Evolutionary conservation across 192 early-diverging fungal species (phyloP), one percentile per base, ranked within the genome.

Genomic region (Lobosporangium transversale): DNA sequence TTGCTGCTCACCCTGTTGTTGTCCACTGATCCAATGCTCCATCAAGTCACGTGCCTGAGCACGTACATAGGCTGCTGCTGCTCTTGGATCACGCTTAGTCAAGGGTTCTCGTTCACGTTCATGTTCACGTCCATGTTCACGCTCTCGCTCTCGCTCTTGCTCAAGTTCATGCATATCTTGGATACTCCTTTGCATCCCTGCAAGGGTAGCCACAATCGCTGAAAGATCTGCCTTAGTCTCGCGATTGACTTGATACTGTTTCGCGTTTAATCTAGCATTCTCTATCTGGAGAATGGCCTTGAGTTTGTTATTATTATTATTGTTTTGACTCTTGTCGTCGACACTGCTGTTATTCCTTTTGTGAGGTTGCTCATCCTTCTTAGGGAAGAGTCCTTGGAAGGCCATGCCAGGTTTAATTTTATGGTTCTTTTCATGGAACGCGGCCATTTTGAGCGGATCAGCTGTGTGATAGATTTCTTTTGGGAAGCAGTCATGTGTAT

Each of bases 381-480:
- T 45, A 27, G 37, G 15, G 42, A 58, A 21, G 1, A 45, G 15
- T 1, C 45, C 40, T 21, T 58, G 42, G 56, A 58, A 58, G 11
- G 26, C 24, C 21, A 26, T 50, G 24, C 23, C 24, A 24, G 23
- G 12, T 17, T 50, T 26, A 17, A 42, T 23, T 26, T 58, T 43
- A 17, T 20, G 27, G 10, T 53, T 23, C 56, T 58, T 55, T 33
- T 32, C 33, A 20, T n/a, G 17, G 56, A 58, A 58, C 3, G 37
- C 56, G 24, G 33, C 37, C 33, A 66, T 54, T 37, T 48, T 42
- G 30, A 48, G 33, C 15, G 64, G 64, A 21, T 53, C 53, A 3
- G 53, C 64, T 6, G 64, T 49, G 51, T 53, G 57, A 24, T 66
- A 66, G 31, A 66, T 66, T 27, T 56, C 51, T 30, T 66, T 50